Base-by-base conservation (phyloP, 306 rosid species). In the Cucumis hystrix region DNA sequence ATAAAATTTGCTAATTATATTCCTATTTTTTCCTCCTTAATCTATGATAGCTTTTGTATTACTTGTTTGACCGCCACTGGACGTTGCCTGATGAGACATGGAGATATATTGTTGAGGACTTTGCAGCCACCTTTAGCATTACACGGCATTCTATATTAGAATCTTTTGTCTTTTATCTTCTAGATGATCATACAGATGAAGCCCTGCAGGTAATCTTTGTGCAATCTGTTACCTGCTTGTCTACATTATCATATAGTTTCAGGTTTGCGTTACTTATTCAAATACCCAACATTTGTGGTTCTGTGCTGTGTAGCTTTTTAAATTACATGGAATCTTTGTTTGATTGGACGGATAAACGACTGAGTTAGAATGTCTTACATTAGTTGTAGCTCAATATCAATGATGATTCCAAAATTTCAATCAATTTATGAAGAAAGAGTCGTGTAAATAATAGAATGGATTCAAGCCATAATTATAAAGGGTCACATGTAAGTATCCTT, bases 21-120 rank as follows among this genome's bases (percentile, higher is more conserved):
- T 63, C 15, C 75, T 64, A 41, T 25, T 30, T 59, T 81, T 40
- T 7, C 79, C 85, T 81, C 90, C 96, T 89, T 91, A 88, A 88
- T 84, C 35, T 77, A 72, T 77, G 8, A 67, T 66, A 96, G 99
- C 88, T 96, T 86, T 90, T 96, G 28, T 96, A 96, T 83, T 96
- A 85, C 86, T 86, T 96, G 85, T 96, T 86, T 80, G 99, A 96
- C 85, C 91, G 97, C 49, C 91, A 92, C 83, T 92, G 99, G 99
- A 86, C 86, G 57, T 79, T 84, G 84, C 94, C 96, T 17, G 98
- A 96, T 76, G 91, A 89, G 77, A 80, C 81, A 71, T 96, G 99
- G 99, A 92, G 93, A 66, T 77, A 81, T 85, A 80, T 88, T 56
- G 35, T 96, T 25, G 98, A 91, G 61, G 98, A 96, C 78, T 96